These are phyloP conservation scores for Metschnikowia vanudenii DNA, from an alignment of 805 yeast species.

Conservation along the genomic window DNA sequence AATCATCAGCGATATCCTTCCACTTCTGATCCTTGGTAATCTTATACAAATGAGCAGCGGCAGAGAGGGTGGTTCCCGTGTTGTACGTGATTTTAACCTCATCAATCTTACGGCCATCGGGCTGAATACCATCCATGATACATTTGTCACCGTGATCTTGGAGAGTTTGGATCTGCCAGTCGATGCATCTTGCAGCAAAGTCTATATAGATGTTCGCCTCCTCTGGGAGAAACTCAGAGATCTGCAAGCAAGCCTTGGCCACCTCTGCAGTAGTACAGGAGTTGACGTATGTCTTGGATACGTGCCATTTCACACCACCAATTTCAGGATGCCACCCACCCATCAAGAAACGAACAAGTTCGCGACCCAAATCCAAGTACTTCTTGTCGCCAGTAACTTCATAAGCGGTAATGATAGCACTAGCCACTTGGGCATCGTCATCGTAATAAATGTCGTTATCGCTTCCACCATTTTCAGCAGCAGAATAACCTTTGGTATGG, in stretches of 20 bases:
- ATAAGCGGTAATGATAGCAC: slow-evolving; percentile 62
- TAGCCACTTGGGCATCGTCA: slow-evolving; percentile 73
- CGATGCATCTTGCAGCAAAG: slow-evolving; percentile 59
- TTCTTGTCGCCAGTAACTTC: slow-evolving; percentile 60
- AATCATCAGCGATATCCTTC: slow-evolving; percentile 60
- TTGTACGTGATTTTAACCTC: slow-evolving; percentile 65
- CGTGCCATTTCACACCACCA: slow-evolving; percentile 72
- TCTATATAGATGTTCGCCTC: slow-evolving; percentile 48
- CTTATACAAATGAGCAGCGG: slow-evolving; percentile 82
- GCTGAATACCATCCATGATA: slow-evolving; percentile 60
- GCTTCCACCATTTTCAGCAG: slow-evolving; percentile 57
- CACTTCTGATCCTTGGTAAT: slow-evolving; percentile 82
- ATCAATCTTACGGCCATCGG: slow-evolving; percentile 42
- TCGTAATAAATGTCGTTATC: slow-evolving; percentile 68
- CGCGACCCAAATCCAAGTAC: slow-evolving; percentile 55
- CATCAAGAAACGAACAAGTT: slow-evolving; percentile 58
- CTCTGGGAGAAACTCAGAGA: slow-evolving; percentile 51
- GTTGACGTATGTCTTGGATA: slow-evolving; percentile 55
- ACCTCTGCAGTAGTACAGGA: slow-evolving; percentile 68
- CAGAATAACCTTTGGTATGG: slow-evolving; percentile 57
- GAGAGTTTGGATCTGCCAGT: slow-evolving; percentile 53
- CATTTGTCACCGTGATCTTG: slow-evolving; percentile 55
- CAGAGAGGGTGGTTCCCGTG: slow-evolving; percentile 62
- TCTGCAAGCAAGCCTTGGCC: slow-evolving; percentile 59
- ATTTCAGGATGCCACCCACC: slow-evolving; percentile 58